Evolutionary conservation across 768 basidiomycete genomes (phyloP), one percentile per base, ranked within the genome.

Genomic region (Pleurotus ostreatus): DNA sequence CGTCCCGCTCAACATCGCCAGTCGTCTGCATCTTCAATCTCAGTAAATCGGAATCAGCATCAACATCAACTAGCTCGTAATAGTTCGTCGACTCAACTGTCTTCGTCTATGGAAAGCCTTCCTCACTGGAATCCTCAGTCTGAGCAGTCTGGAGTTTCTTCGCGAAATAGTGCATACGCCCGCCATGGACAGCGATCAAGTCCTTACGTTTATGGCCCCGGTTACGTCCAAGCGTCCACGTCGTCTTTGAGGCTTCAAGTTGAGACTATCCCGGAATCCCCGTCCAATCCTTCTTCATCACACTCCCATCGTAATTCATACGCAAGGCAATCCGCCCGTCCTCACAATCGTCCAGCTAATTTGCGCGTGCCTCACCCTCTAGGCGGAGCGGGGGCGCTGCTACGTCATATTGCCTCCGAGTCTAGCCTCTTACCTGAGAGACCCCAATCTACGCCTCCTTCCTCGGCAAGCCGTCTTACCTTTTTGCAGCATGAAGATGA

Each of bases 341-440:
- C n/a, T 62, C 67, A 9, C 67, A 70, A 49, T 63, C 55, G 55
- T 59, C 41, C n/a, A 30, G 11, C 16, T 56, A 45, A 47, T 60
- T 61, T 25, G 39, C 54, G 58, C 46, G 54, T 46, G 60, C 41
- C 55, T 71, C 53, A 63, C 55, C 30, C 71, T 73, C 77, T 75
- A 1, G 71, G 65, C 18, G 77, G 80, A 8, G 86, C 88, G 2
- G 79, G 80, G 3, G 81, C 83, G 4, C 85, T 89, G 64, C 78
- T 92, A 9, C 82, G 88, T 30, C 88, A 90, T 65, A 89, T 92
- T 76, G 81, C 81, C 1, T 90, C 89, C 38, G 63, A 57, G 47
- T 49, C 54, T 18, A 45, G 39, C n/a, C 26, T 55, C 15, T 44
- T 30, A 9, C 51, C 51, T 39, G 63, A 61, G 18, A 61, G 63